A percentile compares a stretch with the other conserved stretches of the same genome.
Conservation (phyloP, 768 basidiomycete species). For the Mycena rosella region DNA sequence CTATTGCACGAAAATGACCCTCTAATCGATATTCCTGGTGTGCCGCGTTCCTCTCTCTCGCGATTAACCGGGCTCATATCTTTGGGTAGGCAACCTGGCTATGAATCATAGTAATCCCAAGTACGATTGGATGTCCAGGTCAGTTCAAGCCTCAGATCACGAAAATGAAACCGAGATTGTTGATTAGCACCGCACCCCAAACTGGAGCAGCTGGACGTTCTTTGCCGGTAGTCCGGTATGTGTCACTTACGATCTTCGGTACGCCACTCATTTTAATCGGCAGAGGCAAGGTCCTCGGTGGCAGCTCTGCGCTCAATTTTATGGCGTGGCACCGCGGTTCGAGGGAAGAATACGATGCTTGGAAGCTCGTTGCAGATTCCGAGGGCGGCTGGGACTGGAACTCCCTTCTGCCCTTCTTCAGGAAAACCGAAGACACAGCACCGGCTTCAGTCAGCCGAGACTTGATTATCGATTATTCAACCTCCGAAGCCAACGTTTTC, state of each 20-base stretch:
- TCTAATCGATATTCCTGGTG: conserved; percentile 16
- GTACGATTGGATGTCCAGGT: conserved; percentile 29
- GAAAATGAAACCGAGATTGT: background rate
- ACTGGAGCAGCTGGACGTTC: conserved; percentile 12
- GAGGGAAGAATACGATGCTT: conserved; percentile 24
- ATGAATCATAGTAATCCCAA: conserved; percentile 17
- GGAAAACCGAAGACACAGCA: conserved; percentile 3
- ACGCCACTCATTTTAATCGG: background rate
- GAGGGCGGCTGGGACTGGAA: conserved; percentile 26
- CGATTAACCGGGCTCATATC: background rate
- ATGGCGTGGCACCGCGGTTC: conserved; percentile 25
- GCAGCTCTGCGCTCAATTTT: conserved; percentile 16
- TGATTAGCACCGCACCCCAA: conserved; percentile 21
- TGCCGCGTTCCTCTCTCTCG: too few species aligned
- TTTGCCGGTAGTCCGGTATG: conserved; percentile 18
- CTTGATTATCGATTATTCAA: conserved; percentile 5
- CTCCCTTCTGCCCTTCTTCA: conserved; percentile 8
- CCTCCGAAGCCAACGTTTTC: background rate
- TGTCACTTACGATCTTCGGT: too few species aligned
- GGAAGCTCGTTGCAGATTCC: background rate
- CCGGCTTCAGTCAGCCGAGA: background rate
- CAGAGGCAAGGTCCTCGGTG: conserved; percentile 22
- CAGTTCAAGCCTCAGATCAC: background rate
- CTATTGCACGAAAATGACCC: conserved; percentile 13
- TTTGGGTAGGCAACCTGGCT: conserved; percentile 1